phyloP scores from a whole-genome alignment of 352 stramenopile genomes.

The Phytophthora colocasiae region DNA sequence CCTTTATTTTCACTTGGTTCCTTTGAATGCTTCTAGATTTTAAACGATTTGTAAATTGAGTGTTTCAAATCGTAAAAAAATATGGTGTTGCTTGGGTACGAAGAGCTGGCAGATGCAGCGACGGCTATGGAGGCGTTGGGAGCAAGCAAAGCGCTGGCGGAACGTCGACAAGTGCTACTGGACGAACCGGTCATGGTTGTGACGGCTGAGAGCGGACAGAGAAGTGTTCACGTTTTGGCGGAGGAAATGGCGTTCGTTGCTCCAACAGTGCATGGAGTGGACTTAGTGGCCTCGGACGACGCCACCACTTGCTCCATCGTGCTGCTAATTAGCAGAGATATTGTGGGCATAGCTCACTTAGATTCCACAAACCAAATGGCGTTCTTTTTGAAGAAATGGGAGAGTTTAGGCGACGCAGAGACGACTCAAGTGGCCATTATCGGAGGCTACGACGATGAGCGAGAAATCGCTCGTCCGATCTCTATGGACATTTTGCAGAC shows the following conservation, averaged over 20 bases:
- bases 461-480: conserved; percentile 25
- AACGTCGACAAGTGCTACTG: conserved; percentile 10
- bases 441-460: conserved; percentile 37
- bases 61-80: not conserved
- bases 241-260: conserved; percentile 38
- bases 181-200: conserved; percentile 32
- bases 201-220: conserved; percentile 13
- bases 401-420: conserved; percentile 10
- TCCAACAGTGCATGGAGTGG: conserved; percentile 13
- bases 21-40: not conserved
- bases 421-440: conserved; percentile 25
- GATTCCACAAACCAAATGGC: conserved; percentile 27
- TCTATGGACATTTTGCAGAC: conserved; percentile 27
- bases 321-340: conserved; percentile 19
- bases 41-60: not conserved
- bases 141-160: conserved; percentile 6
- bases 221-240: conserved; percentile 32
- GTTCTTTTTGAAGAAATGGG: conserved; percentile 39
- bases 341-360: conserved; percentile 31
- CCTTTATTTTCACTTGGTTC: not conserved
- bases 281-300: conserved; percentile 39
- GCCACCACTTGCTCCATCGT: conserved; percentile 43
- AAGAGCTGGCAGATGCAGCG: conserved; percentile 14
- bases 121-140: conserved; percentile 19
- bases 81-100: conserved; percentile 29